Evolutionary conservation across 2,329 filamentous ascomycete species (phyloP).

Genomic region (Taxawa tesnikishii): DNA sequence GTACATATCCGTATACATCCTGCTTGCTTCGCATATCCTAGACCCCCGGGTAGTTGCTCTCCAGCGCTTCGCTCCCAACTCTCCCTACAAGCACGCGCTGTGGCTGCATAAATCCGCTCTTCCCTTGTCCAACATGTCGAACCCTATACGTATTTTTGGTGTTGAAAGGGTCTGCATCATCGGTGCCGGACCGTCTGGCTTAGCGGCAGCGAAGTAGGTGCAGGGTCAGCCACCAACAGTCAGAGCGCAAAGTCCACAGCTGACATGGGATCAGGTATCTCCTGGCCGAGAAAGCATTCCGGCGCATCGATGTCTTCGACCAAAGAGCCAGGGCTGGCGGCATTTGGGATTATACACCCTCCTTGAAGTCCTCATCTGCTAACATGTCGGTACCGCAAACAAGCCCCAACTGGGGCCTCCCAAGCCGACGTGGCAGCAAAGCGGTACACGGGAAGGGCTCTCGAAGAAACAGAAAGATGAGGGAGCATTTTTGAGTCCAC

Average conservation of each 20-base stretch:
- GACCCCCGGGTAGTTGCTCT: too few relatives aligned
- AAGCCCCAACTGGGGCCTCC: slow-evolving; percentile 9
- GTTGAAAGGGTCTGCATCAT: slow-evolving; percentile 61
- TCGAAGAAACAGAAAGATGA: slow-evolving; percentile 17
- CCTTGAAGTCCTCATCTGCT: background rate
- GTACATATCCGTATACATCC: too few relatives aligned
- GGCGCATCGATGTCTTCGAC: slow-evolving; percentile 66
- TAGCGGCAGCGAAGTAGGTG: slow-evolving; percentile 58
- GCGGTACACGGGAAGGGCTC: background rate
- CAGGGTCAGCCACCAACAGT: background rate
- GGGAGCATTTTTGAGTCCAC: slow-evolving; percentile 63
- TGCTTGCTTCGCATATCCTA: too few relatives aligned
- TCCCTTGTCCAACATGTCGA: background rate
- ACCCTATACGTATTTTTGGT: slow-evolving; percentile 13
- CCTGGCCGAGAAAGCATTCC: slow-evolving; percentile 56
- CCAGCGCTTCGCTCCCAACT: too few relatives aligned
- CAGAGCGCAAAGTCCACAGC: background rate
- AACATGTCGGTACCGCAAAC: slow-evolving; percentile 9
- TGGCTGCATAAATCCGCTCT: too few relatives aligned
- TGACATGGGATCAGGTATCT: slow-evolving; percentile 44
- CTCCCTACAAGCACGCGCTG: too few relatives aligned
- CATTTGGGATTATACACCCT: slow-evolving; percentile 62
- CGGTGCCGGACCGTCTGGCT: slow-evolving; percentile 69
- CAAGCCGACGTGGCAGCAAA: slow-evolving; percentile 9
- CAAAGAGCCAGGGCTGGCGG: slow-evolving; percentile 68